phyloP scores from a whole-genome alignment of 106 monocot species.

The Xerophyta viscosa region DNA sequence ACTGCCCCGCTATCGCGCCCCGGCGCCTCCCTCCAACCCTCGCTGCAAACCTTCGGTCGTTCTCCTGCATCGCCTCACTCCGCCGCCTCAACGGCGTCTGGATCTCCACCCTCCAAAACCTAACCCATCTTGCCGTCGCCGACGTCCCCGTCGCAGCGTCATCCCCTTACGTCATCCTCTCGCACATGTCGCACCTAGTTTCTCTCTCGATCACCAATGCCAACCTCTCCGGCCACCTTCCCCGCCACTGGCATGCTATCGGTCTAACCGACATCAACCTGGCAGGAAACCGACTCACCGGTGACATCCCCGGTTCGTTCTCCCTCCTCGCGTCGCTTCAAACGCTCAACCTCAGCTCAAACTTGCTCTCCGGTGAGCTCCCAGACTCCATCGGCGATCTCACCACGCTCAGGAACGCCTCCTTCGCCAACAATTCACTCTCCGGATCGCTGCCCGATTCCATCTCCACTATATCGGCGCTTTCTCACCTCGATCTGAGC shows the following conservation, averaged over 20 bases:
- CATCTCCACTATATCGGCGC: slow-evolving; percentile 35
- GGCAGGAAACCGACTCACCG: slow-evolving; percentile 36
- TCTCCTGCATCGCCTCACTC: slow-evolving; percentile 36
- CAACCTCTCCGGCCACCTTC: slow-evolving; percentile 58
- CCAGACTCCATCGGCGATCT: slow-evolving; percentile 58
- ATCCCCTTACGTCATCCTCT: slow-evolving; percentile 42
- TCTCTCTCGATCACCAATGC: slow-evolving; percentile 47
- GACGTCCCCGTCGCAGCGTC: slow-evolving; percentile 42
- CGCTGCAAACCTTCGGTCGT: slow-evolving; percentile 4
- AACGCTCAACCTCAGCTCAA: slow-evolving; percentile 49
- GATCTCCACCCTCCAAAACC: slow-evolving; percentile 63
- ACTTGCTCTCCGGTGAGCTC: slow-evolving; percentile 32
- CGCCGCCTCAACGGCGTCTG: slow-evolving; percentile 36
- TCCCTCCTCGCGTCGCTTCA: slow-evolving; percentile 24
- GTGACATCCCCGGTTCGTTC: slow-evolving; percentile 36
- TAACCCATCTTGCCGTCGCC: slow-evolving; percentile 49
- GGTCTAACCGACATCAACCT: slow-evolving; percentile 37
- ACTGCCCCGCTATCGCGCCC: slow-evolving; percentile 21
- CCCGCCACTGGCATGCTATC: slow-evolving; percentile 65
- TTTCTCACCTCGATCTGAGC: slow-evolving; percentile 69
- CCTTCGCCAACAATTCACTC: slow-evolving; percentile 47
- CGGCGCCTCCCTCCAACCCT: slow-evolving; percentile 41
- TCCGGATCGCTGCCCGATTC: slow-evolving; percentile 57
- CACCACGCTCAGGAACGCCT: slow-evolving; percentile 27
- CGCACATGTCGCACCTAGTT: slow-evolving; percentile 47